Conservation (phyloP, 495 filamentous ascomycete species). For the Penicillium waksmanii region DNA sequence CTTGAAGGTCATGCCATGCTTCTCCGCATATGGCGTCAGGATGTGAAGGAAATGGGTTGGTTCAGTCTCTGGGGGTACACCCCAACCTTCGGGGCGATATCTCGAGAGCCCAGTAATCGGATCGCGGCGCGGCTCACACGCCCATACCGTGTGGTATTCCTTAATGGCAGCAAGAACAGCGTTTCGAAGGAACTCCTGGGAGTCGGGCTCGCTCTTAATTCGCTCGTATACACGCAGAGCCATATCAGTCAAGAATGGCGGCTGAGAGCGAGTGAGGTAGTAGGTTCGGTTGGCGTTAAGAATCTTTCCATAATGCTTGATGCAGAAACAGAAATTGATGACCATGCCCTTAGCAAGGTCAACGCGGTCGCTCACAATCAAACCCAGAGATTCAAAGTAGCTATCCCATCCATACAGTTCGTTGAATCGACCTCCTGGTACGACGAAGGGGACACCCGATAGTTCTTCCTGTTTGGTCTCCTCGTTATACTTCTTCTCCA, state of each 20-base stretch:
- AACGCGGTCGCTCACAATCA: conserved; percentile 78
- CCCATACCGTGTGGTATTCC: conserved; percentile 94
- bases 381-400: conserved; percentile 91
- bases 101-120: conserved; percentile 79
- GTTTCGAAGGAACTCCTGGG: conserved; percentile 74
- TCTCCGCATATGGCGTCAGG: conserved; percentile 81
- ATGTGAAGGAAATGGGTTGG: conserved; percentile 86
- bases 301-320: conserved; percentile 97
- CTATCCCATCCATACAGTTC: conserved; percentile 98
- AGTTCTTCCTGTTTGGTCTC: conserved; percentile 66
- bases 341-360: conserved; percentile 93
- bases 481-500: conserved; percentile 72
- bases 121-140: conserved; percentile 76
- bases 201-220: conserved; percentile 77
- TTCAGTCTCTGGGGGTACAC: conserved; percentile 94
- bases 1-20: conserved; percentile 76
- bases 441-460: conserved; percentile 88
- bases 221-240: conserved; percentile 85
- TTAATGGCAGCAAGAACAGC: conserved; percentile 92
- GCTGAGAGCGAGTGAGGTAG: conserved; percentile 91
- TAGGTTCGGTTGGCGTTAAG: conserved; percentile 96
- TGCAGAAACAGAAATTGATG: conserved; percentile 93
- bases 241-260: conserved; percentile 97
- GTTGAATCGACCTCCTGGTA: conserved; percentile 95
- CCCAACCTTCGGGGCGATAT: conserved; percentile 85